Conservation (phyloP, 352 stramenopile genomes). For the Globisporangium abappressorium region DNA sequence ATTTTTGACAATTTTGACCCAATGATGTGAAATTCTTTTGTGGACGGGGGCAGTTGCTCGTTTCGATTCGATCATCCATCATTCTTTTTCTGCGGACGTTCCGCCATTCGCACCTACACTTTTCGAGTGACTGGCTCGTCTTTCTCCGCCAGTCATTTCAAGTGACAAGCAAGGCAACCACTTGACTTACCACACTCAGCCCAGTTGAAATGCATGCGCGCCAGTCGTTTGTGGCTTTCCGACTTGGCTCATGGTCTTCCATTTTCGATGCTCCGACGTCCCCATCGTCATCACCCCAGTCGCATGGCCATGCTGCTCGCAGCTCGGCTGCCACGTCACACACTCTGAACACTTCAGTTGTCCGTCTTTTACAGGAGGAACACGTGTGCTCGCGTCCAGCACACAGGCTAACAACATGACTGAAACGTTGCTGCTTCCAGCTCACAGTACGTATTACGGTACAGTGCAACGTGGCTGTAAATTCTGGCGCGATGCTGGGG, state of each 20-base stretch:
- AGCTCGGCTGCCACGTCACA: background rate
- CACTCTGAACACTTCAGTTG: background rate
- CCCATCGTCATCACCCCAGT: background rate
- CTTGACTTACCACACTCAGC: background rate
- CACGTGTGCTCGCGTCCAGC: background rate
- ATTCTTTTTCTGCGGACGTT: background rate
- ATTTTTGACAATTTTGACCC: background rate
- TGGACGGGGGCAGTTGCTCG: background rate
- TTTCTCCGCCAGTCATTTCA: background rate
- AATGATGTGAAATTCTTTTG: background rate
- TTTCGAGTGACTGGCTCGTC: background rate
- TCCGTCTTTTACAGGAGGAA: background rate
- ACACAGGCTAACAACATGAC: no score
- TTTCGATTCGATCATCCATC: background rate
- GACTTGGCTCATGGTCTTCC: background rate
- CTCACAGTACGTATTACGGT: background rate
- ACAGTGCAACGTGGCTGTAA: background rate
- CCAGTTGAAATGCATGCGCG: background rate
- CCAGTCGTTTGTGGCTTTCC: background rate
- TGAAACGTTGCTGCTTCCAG: background rate
- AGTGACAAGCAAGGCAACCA: background rate
- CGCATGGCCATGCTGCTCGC: background rate
- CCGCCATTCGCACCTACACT: background rate
- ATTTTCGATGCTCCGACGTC: background rate
- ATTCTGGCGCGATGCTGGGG: background rate